These are phyloP conservation scores for Sporothrix brasiliensis DNA, from an alignment of 2,329 filamentous ascomycete species.

Conservation along the genomic window DNA sequence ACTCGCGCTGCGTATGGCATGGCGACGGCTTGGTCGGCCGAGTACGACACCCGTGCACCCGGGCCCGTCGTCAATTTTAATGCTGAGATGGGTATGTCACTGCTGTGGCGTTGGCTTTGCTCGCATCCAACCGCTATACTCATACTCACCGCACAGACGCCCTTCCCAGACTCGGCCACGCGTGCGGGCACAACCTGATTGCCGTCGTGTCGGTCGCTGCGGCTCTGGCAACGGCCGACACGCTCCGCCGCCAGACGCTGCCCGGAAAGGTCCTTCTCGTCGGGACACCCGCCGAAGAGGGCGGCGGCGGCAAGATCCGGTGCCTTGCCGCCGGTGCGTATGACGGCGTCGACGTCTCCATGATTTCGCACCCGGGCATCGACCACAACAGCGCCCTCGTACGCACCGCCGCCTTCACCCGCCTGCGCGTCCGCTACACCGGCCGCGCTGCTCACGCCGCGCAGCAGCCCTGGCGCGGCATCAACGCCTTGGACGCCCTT, in stretches of 20 bases:
- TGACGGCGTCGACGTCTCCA: neutral
- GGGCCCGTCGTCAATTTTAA: slow-evolving; percentile 10
- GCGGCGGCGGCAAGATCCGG: slow-evolving; percentile 23
- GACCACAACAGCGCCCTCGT: neutral
- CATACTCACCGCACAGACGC: neutral
- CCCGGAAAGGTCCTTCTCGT: slow-evolving; percentile 14
- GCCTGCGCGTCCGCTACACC: neutral
- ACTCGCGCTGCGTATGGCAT: slow-evolving; percentile 9
- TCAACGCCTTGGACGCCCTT: neutral
- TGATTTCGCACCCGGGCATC: slow-evolving; percentile 5
- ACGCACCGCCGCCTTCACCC: neutral
- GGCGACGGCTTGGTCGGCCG: neutral
- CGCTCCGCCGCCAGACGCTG: neutral
- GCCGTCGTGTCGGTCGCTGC: slow-evolving; percentile 17
- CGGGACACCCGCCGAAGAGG: slow-evolving; percentile 24
- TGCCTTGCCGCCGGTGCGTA: slow-evolving; percentile 19
- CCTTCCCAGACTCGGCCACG: slow-evolving; percentile 12
- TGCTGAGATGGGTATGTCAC: neutral
- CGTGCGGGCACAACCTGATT: slow-evolving; percentile 24
- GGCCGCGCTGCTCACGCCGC: neutral
- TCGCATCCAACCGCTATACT: too few relatives aligned
- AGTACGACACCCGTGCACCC: neutral
- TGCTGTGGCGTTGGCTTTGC: neutral
- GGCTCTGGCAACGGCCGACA: neutral
- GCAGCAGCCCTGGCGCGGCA: slow-evolving; percentile 3